Evolutionary conservation across 1,284 basidiomycete genomes (phyloP), one percentile per base, ranked within the genome.

Genomic region (Leccinum pachyderme): DNA sequence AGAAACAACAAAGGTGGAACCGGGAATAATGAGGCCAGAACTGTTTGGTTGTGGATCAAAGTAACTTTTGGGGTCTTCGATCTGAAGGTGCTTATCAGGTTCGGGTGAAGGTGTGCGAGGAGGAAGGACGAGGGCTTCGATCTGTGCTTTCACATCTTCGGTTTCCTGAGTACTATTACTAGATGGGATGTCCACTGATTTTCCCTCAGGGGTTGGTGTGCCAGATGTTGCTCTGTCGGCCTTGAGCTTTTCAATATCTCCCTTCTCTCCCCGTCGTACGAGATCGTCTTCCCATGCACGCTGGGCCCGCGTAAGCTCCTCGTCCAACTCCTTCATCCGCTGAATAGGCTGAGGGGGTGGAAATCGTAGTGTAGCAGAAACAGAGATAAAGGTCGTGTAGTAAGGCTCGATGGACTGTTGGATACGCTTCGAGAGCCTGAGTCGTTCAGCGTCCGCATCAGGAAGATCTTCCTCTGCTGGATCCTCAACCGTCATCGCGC

Each of bases 311-410:
- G 80, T 75, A 18, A 96, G 79, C 55, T 84, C 80, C 29, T 87
- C 82, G 63, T 96, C 93, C 8, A 96, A 76, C 60, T 92, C 85
- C 62, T 91, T 91, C 91, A 98, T 95, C 56, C 82, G 81, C 4
- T 83, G 78, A 32, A 98, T 83, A 2, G 93, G 89, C 63, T 91
- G 87, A 1, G 95, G 95, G 13, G 95, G 94, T 12, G 88, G 89
- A 69, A 96, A 95, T 11, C 91, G 84, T 39, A 98, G 77, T 0
- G 93, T 92, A 0, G 94, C 89, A 6, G 93, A 96, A 32, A 93
- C 91, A 1, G 93, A 96, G 25, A 97, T 89, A 62, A 93, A 91
- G 0, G 91, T 95, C 56, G 77, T 83, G 59, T 81, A 76, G 68
- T 96, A 98, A 0, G 91, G 91, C 43, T 89, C 81, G 13, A 97